Evolutionary conservation across 2,329 filamentous ascomycete species (phyloP).

Genomic region (Kalmusia sp.): DNA sequence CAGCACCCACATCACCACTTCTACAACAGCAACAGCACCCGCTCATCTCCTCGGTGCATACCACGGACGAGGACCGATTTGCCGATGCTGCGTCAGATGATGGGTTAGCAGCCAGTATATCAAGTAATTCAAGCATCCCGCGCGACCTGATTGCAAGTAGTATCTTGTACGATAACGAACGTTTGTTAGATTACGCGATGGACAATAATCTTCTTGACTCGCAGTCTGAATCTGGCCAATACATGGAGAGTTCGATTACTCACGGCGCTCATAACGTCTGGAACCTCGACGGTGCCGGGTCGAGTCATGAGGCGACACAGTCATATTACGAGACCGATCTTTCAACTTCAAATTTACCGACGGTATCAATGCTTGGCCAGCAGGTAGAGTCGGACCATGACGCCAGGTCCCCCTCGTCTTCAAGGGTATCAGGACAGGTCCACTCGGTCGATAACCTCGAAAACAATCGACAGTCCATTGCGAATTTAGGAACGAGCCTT

Average conservation of each 20-base stretch:
- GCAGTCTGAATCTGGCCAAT: conserved; percentile 21
- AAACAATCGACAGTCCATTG: conserved; percentile 19
- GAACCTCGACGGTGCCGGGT: conserved; percentile 16
- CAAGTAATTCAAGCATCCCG: conserved; percentile 15
- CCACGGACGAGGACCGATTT: conserved; percentile 50
- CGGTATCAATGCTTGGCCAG: conserved; percentile 32
- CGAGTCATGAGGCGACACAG: conserved; percentile 17
- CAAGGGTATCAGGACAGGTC: conserved; percentile 10
- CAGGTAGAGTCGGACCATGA: conserved; percentile 20
- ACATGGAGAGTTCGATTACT: neutral
- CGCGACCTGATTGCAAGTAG: conserved; percentile 35
- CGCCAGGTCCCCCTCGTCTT: conserved; percentile 17
- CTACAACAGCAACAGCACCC: conserved; percentile 12
- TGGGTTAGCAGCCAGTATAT: conserved; percentile 23
- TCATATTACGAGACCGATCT: conserved; percentile 23
- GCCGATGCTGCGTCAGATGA: conserved; percentile 51
- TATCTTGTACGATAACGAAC: conserved; percentile 43
- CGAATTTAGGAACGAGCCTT: conserved; percentile 9
- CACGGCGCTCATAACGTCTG: conserved; percentile 1
- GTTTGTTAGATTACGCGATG: conserved; percentile 41
- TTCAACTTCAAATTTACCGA: conserved; percentile 22
- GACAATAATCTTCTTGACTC: conserved; percentile 40
- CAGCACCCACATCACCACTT: neutral
- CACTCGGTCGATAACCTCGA: conserved; percentile 20
- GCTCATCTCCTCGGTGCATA: conserved; percentile 31